Base-by-base conservation (phyloP, 73 alveolate species). In the Paramecium sonneborni region DNA sequence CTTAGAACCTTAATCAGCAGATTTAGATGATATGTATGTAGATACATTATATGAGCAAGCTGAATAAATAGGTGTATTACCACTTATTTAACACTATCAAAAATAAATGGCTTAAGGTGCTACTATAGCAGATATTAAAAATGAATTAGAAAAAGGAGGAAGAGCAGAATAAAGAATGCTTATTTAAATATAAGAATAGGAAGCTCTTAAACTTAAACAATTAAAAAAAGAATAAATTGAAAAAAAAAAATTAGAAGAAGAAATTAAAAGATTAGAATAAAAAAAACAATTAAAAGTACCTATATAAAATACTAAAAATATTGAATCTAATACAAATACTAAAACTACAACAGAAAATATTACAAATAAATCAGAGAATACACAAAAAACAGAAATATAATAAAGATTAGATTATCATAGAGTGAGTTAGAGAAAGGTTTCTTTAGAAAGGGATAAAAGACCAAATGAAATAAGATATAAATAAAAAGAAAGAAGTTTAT, bases 11-110 rank as follows among this genome's bases (percentile, higher is more conserved):
- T 21, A 39, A 4, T 62, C 55, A 70, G 84, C 84, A 23, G 99
- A 97, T 57, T 97, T 98, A 9, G 99, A 98, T 69, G 99, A 97
- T 79, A 95, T 96, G 95, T 96, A 97, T 88, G 95, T 94, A 3
- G 98, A 95, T 35, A 94, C 97, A 48, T 93, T 97, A 14, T 95
- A 95, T 67, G 99, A 97, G 69, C 97, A 98, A 89, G 99, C 99
- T 26, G 98, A 97, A 88, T 96, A 95, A 88, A 93, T 97, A 52
- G 97, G 97, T 10, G 86, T 97, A 58, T 82, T 95, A 93, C 96
- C 93, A 70, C 88, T 84, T 6, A 92, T 76, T 11, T 94, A 92
- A 79, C 95, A 93, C 37, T 58, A 44, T 24, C 24, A 85, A 41
- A 58, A 48, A 55, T n/a, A 85, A 85, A 76, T 91, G 28, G 35